Base-by-base conservation (phyloP, 495 filamentous ascomycete genomes). In the Letharia columbiana region DNA sequence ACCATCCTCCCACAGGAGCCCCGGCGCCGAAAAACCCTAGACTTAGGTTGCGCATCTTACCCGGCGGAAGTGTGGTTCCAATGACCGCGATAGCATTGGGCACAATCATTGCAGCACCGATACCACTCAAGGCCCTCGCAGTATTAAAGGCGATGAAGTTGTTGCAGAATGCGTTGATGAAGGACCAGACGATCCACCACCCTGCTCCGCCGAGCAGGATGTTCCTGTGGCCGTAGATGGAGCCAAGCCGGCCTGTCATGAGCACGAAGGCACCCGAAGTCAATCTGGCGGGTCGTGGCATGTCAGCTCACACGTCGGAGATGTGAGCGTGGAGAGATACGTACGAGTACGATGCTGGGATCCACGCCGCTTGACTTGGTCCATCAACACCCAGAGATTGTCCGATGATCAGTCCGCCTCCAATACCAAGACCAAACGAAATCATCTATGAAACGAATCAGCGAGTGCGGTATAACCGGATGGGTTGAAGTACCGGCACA, bases 21-120 rank as follows among this genome's bases (percentile, higher is more conserved):
- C 76, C 77, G 20, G 78, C 80, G 31, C 75, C 81, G 69, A 84
- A 84, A 61, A 84, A 68, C 8, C 77, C 81, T 65, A 84, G 65
- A 71, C 76, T 76, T 23, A 81, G 67, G 64, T 84, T 83, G 35
- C 81, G 73, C 52, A 70, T 73, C 35, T 69, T 74, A 7, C 80
- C 81, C 9, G 80, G 79, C 11, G 78, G 79, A 42, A 77, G 77
- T 0, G 74, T 78, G 20, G 75, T 81, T 4, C 75, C 75, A 62
- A 83, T 76, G 68, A 81, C 72, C 1, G 80, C 80, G 6, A 82
- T 75, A 37, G 77, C 73, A 65, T 82, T 83, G 0, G 80, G 80
- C 65, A 79, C 74, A 39, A 82, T 75, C 60, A 83, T 72, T 0
- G 74, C 79, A 7, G 77, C 79, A 31, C 79, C 79, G 13, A 82